Conservation (phyloP, 2,329 filamentous ascomycete species). For the Phyllosticta ampelicida region DNA sequence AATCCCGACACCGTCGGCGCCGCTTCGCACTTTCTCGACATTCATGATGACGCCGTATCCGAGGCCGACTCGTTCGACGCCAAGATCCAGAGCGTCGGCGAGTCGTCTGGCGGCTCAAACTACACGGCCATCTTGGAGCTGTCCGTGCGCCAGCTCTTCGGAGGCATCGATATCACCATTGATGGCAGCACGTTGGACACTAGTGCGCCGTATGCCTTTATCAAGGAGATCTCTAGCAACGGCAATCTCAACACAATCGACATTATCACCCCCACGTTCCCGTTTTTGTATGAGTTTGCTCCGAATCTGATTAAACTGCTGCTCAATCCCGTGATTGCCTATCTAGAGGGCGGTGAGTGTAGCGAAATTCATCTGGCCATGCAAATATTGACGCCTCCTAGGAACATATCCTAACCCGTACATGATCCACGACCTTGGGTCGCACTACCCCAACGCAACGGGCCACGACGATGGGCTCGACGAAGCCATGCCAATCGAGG, state of each 20-base stretch:
- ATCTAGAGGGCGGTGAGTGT: conserved; percentile 29
- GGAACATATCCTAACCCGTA: conserved; percentile 19
- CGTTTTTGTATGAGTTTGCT: conserved; percentile 33
- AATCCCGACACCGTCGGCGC: conserved; percentile 26
- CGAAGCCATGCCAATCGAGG: conserved; percentile 34
- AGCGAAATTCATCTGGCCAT: too few species aligned
- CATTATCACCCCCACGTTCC: conserved; percentile 33
- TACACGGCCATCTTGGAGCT: conserved; percentile 33
- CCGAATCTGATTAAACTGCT: conserved; percentile 35
- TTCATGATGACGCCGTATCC: conserved; percentile 27
- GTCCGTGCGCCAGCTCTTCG: conserved; percentile 32
- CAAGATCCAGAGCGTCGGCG: conserved; percentile 3
- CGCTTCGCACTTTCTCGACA: conserved; percentile 30
- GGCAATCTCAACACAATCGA: conserved; percentile 36
- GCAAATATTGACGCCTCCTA: not conserved
- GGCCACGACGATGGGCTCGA: conserved; percentile 29
- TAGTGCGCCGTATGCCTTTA: conserved; percentile 25
- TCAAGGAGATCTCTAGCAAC: conserved; percentile 35
- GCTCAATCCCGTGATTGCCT: conserved; percentile 34
- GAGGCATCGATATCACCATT: conserved; percentile 31
- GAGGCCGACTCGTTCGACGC: conserved; percentile 26
- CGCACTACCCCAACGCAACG: conserved; percentile 31
- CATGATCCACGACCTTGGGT: conserved; percentile 33
- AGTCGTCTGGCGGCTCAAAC: conserved; percentile 23
- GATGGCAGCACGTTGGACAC: conserved; percentile 24